Percentiles rank a stretch among this genome's conserved stretches.
These are phyloP conservation scores for Fusarium keratoplasticum DNA, from an alignment of 2,329 filamentous ascomycete genomes.

Conservation along the genomic window DNA sequence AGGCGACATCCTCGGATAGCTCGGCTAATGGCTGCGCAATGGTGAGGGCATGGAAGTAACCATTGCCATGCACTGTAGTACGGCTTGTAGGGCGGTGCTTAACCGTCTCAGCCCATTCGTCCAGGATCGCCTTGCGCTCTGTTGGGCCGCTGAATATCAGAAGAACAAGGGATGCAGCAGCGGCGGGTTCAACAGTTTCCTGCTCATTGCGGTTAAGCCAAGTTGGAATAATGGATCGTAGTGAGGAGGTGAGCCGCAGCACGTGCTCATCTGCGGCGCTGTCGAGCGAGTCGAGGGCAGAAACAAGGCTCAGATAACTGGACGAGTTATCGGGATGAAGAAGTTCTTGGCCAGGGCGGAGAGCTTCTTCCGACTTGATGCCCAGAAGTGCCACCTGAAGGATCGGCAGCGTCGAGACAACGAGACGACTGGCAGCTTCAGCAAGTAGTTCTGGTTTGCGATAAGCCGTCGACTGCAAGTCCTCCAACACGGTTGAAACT, in stretches of 20 bases:
- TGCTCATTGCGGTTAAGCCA: constrained; percentile 64
- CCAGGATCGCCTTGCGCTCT: constrained; percentile 55
- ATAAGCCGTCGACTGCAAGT: constrained; percentile 57
- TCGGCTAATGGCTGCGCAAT: constrained; percentile 59
- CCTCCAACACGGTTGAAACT: constrained; percentile 53
- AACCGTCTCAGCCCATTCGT: constrained; percentile 61
- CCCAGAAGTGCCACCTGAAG: constrained; percentile 53
- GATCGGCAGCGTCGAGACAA: constrained; percentile 63
- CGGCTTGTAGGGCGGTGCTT: constrained; percentile 47
- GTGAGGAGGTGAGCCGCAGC: constrained; percentile 36
- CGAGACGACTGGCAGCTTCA: constrained; percentile 69
- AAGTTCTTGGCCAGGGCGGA: constrained; percentile 40
- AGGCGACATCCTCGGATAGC: constrained; percentile 49
- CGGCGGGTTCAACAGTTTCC: constrained; percentile 62
- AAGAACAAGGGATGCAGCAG: constrained; percentile 63
- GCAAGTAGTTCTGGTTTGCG: constrained; percentile 74
- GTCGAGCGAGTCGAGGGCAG: constrained; percentile 29
- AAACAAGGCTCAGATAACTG: constrained; percentile 39
- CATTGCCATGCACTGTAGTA: constrained; percentile 55
- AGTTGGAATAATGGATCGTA: constrained; percentile 51
- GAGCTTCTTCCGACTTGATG: neutral
- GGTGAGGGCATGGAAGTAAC: constrained; percentile 66
- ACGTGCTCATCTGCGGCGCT: constrained; percentile 12
- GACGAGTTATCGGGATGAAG: constrained; percentile 35
- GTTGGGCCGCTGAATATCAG: constrained; percentile 56